Percentiles rank a stretch among this genome's conserved stretches.
Evolutionary conservation across 768 basidiomycete species (phyloP).

Genomic region (Amanita molliuscula): DNA sequence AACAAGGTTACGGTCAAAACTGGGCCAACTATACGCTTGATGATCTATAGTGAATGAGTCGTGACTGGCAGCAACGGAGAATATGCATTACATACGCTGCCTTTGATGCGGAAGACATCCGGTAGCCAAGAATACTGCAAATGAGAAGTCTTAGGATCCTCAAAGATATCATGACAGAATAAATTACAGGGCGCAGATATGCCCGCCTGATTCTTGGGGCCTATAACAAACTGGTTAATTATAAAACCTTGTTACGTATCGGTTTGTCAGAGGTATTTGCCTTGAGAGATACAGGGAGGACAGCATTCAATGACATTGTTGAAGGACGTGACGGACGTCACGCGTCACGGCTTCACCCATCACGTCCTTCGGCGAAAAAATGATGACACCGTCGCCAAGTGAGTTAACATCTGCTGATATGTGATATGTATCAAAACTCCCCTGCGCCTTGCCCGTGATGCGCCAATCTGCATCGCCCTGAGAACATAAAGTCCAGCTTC

Average conservation of each 20-base stretch:
- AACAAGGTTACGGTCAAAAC: constrained; percentile 79
- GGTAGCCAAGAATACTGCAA: constrained; percentile 80
- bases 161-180: not conserved
- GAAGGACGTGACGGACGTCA: not conserved
- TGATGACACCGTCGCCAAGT: no score
- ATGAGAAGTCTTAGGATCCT: not conserved
- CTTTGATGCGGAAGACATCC: constrained; percentile 76
- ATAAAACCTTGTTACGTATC: not conserved
- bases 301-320: not conserved
- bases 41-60: constrained; percentile 36
- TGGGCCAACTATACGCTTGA: constrained; percentile 65
- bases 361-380: no score
- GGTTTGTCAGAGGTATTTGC: not conserved
- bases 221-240: constrained; percentile 11
- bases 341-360: not conserved
- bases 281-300: constrained; percentile 2
- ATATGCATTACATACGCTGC: constrained; percentile 45
- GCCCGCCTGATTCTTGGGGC: constrained; percentile 38
- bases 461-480: no score
- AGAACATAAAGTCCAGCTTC: no score
- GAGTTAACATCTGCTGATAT: no score
- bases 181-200: constrained; percentile 38
- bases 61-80: constrained; percentile 5
- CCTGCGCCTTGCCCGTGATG: no score
- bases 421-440: no score